Conservation (phyloP, 495 filamentous ascomycete species). For the Penicillium nucicola region DNA sequence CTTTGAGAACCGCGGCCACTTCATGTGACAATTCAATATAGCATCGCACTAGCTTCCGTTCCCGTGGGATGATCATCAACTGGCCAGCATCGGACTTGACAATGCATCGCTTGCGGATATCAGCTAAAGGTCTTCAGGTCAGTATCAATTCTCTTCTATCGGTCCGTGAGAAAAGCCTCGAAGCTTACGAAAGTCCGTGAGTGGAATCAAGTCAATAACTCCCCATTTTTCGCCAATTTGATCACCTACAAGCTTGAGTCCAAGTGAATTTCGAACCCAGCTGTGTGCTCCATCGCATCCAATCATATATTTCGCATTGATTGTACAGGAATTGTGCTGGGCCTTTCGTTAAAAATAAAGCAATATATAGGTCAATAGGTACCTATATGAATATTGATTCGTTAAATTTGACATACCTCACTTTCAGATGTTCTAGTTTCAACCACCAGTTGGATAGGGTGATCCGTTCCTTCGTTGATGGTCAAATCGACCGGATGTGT, state of each 20-base stretch:
- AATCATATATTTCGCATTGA: slow-evolving; percentile 60
- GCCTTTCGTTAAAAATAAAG: no score
- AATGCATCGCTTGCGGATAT: slow-evolving; percentile 58
- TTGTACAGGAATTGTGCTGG: no score
- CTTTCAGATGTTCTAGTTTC: background rate
- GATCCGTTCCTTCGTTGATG: slow-evolving; percentile 37
- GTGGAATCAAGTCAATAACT: slow-evolving; percentile 55
- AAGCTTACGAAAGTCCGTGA: slow-evolving; percentile 51
- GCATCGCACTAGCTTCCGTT: slow-evolving; percentile 57
- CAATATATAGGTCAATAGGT: no score
- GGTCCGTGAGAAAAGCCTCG: background rate
- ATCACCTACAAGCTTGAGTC: slow-evolving; percentile 28
- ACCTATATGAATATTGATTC: no score
- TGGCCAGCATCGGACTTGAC: slow-evolving; percentile 55
- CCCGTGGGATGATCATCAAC: slow-evolving; percentile 62
- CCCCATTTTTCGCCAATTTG: slow-evolving; percentile 51
- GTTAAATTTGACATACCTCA: no score
- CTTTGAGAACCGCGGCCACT: background rate
- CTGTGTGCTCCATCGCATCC: slow-evolving; percentile 60
- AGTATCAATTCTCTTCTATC: no score
- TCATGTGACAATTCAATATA: slow-evolving; percentile 54
- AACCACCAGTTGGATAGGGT: slow-evolving; percentile 34
- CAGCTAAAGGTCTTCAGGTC: no score
- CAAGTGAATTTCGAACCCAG: slow-evolving; percentile 54
- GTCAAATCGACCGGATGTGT: slow-evolving; percentile 37